These are phyloP conservation scores for Leccinum angustisporum DNA, from an alignment of 1,284 basidiomycete species.

Conservation along the genomic window DNA sequence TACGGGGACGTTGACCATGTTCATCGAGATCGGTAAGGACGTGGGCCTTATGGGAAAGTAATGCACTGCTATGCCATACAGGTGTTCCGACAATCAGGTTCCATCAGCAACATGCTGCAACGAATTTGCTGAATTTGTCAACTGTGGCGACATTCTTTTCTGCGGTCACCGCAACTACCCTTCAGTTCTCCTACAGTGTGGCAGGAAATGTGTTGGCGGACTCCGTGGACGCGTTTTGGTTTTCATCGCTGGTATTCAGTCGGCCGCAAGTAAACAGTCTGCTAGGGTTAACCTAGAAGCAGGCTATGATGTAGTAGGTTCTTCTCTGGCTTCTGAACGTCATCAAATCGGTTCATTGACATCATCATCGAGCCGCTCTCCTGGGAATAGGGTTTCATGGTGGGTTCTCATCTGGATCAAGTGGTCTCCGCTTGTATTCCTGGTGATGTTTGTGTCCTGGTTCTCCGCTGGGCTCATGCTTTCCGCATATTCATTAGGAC, in stretches of 20 bases:
- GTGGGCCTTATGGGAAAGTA: slow-evolving; percentile 17
- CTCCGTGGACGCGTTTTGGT: slow-evolving; percentile 60
- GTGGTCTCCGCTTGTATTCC: slow-evolving; percentile 53
- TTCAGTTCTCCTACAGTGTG: slow-evolving; percentile 49
- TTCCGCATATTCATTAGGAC: slow-evolving; percentile 50
- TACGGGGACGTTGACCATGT: slow-evolving; percentile 47
- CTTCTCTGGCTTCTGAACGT: slow-evolving; percentile 14
- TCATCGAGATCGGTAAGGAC: slow-evolving; percentile 53
- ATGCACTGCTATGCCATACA: slow-evolving; percentile 32
- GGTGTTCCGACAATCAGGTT: slow-evolving; percentile 62
- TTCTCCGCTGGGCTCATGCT: slow-evolving; percentile 57
- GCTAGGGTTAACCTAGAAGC: slow-evolving; percentile 57
- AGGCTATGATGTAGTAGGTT: slow-evolving; percentile 54
- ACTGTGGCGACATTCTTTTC: slow-evolving; percentile 63
- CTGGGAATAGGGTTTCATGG: slow-evolving; percentile 57
- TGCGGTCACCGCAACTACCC: slow-evolving; percentile 55
- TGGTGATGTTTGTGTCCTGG: slow-evolving; percentile 58
- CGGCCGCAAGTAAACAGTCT: slow-evolving; percentile 59
- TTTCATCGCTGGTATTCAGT: slow-evolving; percentile 60
- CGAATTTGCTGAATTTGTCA: slow-evolving; percentile 53
- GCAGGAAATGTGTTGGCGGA: slow-evolving; percentile 35
- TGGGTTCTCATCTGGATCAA: slow-evolving; percentile 57
- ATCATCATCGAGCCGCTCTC: slow-evolving; percentile 50
- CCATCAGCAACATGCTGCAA: slow-evolving; percentile 54
- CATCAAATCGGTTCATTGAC: slow-evolving; percentile 22